Base-by-base conservation (phyloP, 164 flowering plant genomes). In the Brasenia schreberi region DNA sequence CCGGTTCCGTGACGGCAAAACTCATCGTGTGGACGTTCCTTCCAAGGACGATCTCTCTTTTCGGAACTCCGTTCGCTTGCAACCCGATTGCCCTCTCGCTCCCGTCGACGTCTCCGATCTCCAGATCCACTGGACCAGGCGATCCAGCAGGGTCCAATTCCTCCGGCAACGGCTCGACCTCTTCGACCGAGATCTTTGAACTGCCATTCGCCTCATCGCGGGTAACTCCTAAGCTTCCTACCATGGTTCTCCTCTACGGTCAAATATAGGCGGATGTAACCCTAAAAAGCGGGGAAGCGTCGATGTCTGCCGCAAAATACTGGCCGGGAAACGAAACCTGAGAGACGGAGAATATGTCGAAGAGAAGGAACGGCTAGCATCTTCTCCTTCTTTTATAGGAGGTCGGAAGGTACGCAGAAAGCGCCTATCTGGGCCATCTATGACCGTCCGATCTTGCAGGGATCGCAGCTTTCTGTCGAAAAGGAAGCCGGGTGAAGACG, bases 1-100 rank as follows among this genome's bases (percentile, higher is more conserved):
- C 97, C 0, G 97, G 99, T 72, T 95, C 99, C 56, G 87, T 88
- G 16, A 95, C 83, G 56, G 77, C 87, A 9, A 84, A 77, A 74
- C 87, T 85, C 68, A 78, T 60, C n/a, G 92, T 85, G 67, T 90
- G 97, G 61, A 95, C 81, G 77, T 91, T 92, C 78, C 81, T 75
- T n/a, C 97, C 99, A 5, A 95, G 75, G 66, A 92, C 94, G 19
- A 92, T 86, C 80, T 80, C 87, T 68, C 78, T 79, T 17, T n/a
- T 66, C 53, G 11, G 53, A 45, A 7, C 53, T 7, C 12, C 6
- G 1, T 4, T 12, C 69, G 49, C 66, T 65, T 67, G 42, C 69
- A 62, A 71, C 64, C 64, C 74, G 1, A 7, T 14, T 17, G 14
- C 1, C 76, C 17, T 19, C 74, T 10, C 27, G 75, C 12, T 9